phyloP scores from a whole-genome alignment of 352 stramenopile species.

The Globisporangium solare region DNA sequence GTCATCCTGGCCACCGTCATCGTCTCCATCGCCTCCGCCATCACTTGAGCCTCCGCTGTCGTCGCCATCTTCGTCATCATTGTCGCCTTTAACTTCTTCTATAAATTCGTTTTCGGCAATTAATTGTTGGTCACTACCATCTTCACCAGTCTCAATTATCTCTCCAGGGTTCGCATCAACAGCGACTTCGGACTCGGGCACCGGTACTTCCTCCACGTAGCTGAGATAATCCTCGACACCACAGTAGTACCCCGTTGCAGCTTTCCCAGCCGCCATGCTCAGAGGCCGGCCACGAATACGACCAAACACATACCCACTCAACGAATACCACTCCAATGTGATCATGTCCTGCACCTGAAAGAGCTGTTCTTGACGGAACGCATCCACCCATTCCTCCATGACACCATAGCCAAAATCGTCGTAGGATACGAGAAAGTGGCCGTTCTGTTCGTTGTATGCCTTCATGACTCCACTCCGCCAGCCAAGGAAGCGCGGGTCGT shows the following conservation, averaged over 20 bases:
- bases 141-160: neutral
- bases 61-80: slow-evolving; percentile 4
- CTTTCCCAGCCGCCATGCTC: slow-evolving; percentile 19
- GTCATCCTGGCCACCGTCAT: slow-evolving; percentile 10
- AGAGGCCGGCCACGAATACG: slow-evolving; percentile 34
- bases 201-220: slow-evolving; percentile 33
- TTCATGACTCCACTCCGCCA: slow-evolving; percentile 48
- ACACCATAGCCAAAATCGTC: slow-evolving; percentile 22
- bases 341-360: slow-evolving; percentile 60
- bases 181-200: too few relatives aligned
- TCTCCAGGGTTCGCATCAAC: neutral
- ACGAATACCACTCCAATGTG: slow-evolving; percentile 54
- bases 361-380: slow-evolving; percentile 53
- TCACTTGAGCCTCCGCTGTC: slow-evolving; percentile 8
- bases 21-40: slow-evolving; percentile 10
- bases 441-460: slow-evolving; percentile 48
- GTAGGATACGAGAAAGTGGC: slow-evolving; percentile 52
- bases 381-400: slow-evolving; percentile 48
- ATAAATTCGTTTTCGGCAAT: slow-evolving; percentile 4
- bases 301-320: slow-evolving; percentile 73
- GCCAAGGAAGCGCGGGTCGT: slow-evolving; percentile 37
- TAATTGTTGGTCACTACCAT: neutral
- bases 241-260: slow-evolving; percentile 34
- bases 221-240: slow-evolving; percentile 60
- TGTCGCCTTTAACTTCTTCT: slow-evolving; percentile 1